Evolutionary conservation across 2,329 filamentous ascomycete species (phyloP).

Genomic region (Bipolaris sorokiniana): DNA sequence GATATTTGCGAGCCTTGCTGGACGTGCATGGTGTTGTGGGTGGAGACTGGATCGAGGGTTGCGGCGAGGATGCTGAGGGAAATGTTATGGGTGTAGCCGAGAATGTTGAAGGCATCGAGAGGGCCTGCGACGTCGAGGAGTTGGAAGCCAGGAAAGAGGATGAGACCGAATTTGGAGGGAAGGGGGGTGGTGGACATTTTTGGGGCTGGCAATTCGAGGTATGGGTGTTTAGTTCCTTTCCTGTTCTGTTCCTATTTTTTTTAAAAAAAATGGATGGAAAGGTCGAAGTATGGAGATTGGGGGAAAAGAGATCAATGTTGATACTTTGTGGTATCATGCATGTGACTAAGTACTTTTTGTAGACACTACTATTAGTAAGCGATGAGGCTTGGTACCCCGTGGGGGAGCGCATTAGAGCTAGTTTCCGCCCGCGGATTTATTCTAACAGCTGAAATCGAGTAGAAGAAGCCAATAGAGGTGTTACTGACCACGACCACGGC

Average conservation of each 20-base stretch:
- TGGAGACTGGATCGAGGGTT: constrained; percentile 45
- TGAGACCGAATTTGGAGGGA: constrained; percentile 39
- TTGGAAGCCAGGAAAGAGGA: constrained; percentile 50
- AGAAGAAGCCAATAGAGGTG: background rate
- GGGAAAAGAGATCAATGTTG: background rate
- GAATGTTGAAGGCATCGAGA: constrained; percentile 54
- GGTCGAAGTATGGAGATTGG: background rate
- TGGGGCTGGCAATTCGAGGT: too few relatives aligned
- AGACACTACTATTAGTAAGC: constrained; percentile 5
- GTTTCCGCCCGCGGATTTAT: background rate
- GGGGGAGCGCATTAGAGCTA: constrained; percentile 10
- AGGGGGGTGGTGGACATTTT: constrained; percentile 11
- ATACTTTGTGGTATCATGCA: background rate
- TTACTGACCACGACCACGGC: too few relatives aligned
- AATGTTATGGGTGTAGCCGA: constrained; percentile 36
- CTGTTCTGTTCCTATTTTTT: background rate
- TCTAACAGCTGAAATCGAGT: background rate
- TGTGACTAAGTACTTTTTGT: background rate
- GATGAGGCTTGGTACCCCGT: constrained; percentile 1
- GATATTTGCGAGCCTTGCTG: constrained; percentile 35
- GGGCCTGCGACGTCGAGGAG: constrained; percentile 52
- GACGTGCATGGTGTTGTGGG: constrained; percentile 21
- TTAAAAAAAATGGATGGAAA: too few relatives aligned
- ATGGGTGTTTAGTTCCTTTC: background rate
- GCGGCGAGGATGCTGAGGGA: constrained; percentile 44